These are phyloP conservation scores for Gnetum montanum DNA, from an alignment of 75 land plant species.

Conservation along the genomic window DNA sequence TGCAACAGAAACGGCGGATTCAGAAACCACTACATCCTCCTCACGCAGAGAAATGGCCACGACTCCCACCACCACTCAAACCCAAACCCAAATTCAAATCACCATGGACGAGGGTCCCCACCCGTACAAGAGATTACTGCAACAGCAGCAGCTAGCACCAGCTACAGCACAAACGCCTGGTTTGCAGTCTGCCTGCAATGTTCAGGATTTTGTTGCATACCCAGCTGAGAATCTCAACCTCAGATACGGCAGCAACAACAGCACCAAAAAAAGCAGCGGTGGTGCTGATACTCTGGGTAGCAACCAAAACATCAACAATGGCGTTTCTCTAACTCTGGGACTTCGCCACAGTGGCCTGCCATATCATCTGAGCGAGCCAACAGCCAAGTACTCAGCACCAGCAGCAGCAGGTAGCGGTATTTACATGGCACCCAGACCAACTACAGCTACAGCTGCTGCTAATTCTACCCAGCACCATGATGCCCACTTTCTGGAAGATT, in stretches of 20 bases:
- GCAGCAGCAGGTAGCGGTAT: too few species aligned
- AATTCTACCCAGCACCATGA: too few species aligned
- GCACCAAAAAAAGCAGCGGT: neutral
- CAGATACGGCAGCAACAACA: too few species aligned
- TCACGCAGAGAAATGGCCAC: too few species aligned
- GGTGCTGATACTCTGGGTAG: constrained; percentile 1
- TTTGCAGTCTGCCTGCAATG: neutral
- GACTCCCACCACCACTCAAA: too few species aligned
- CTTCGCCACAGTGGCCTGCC: constrained; percentile 44
- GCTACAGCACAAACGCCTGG: neutral
- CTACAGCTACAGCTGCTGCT: too few species aligned
- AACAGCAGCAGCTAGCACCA: neutral
- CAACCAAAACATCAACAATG: constrained; percentile 15
- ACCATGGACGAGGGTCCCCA: neutral
- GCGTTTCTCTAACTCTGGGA: constrained; percentile 62
- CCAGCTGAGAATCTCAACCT: too few species aligned
- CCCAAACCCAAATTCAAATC: too few species aligned
- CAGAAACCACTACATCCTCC: too few species aligned
- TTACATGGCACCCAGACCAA: too few species aligned
- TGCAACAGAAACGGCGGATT: neutral
- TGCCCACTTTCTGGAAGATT: too few species aligned
- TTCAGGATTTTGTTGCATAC: constrained; percentile 1
- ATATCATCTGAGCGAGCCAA: neutral
- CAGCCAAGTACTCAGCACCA: too few species aligned
- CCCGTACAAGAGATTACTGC: constrained; percentile 2